phyloP scores from a whole-genome alignment of 208 protist species.

The Trypanosoma cruzi region DNA sequence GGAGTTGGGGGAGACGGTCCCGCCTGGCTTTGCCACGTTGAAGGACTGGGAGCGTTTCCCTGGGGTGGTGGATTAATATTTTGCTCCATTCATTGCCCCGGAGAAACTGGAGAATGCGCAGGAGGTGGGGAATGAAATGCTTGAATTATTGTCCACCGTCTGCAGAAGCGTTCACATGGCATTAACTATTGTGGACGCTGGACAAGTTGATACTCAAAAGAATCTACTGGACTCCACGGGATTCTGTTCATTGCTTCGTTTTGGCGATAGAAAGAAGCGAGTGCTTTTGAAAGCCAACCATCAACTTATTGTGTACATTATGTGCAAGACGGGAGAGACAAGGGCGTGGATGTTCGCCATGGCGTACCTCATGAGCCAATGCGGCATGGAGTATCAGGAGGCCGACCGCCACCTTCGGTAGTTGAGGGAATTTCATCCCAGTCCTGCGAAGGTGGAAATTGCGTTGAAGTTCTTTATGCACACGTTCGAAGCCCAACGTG shows the following conservation, averaged over 20 bases:
- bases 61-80: constrained; percentile 2
- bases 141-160: constrained; percentile 16
- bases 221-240: background rate
- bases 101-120: constrained; percentile 19
- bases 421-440: constrained; percentile 17
- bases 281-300: background rate
- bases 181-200: background rate
- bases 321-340: constrained; percentile 27
- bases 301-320: constrained; percentile 22
- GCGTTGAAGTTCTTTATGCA: constrained; percentile 9
- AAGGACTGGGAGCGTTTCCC: constrained; percentile 21
- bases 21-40: constrained; percentile 13
- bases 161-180: constrained; percentile 11
- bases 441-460: constrained; percentile 1
- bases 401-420: background rate
- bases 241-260: background rate
- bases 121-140: background rate
- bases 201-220: background rate
- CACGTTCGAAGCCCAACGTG: background rate
- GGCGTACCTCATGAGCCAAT: constrained; percentile 26
- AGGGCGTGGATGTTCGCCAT: constrained; percentile 26
- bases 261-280: background rate
- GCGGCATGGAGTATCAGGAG: constrained; percentile 13
- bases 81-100: constrained; percentile 13
- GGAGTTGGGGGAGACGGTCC: constrained; percentile 22